Percentiles rank a stretch among this genome's conserved stretches.
Evolutionary conservation across 306 rosid species (phyloP).

Genomic region (Acacia confusa): DNA sequence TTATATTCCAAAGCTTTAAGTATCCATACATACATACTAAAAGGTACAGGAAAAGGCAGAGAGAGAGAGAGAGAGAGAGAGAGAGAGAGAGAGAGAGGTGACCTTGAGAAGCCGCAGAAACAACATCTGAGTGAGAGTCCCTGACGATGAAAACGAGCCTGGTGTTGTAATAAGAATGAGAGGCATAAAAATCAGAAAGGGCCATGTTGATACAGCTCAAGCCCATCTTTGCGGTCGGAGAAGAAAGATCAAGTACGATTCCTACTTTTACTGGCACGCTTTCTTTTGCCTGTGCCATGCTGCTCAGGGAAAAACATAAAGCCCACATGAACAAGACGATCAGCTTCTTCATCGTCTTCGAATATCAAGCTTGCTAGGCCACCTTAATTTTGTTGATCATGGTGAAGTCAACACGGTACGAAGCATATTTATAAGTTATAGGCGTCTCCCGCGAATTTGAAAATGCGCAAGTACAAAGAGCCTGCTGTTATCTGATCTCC

Average conservation of each 20-base stretch:
- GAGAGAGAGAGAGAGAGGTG: neutral
- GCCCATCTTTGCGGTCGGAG: slow-evolving; percentile 29
- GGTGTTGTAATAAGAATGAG: slow-evolving; percentile 32
- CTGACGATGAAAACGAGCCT: slow-evolving; percentile 17
- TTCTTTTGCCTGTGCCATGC: slow-evolving; percentile 12
- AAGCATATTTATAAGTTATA: neutral
- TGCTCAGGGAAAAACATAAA: neutral
- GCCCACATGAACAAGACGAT: neutral
- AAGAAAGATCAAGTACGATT: slow-evolving; percentile 34
- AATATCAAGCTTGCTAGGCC: neutral
- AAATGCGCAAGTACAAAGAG: neutral
- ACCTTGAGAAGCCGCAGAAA: slow-evolving; percentile 40
- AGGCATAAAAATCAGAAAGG: slow-evolving; percentile 34
- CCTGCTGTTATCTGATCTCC: neutral
- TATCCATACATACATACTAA: neutral
- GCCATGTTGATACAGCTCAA: slow-evolving; percentile 41
- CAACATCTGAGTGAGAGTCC: slow-evolving; percentile 24
- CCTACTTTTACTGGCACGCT: slow-evolving; percentile 42
- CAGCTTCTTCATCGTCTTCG: neutral
- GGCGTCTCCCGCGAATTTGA: neutral
- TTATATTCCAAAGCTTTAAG: neutral
- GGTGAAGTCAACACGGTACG: neutral
- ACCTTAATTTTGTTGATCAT: neutral
- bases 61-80: neutral
- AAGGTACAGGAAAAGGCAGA: neutral